These are phyloP conservation scores for Backusella parvicylindrica DNA, from an alignment of 192 early-diverging fungal genomes.

Conservation along the genomic window DNA sequence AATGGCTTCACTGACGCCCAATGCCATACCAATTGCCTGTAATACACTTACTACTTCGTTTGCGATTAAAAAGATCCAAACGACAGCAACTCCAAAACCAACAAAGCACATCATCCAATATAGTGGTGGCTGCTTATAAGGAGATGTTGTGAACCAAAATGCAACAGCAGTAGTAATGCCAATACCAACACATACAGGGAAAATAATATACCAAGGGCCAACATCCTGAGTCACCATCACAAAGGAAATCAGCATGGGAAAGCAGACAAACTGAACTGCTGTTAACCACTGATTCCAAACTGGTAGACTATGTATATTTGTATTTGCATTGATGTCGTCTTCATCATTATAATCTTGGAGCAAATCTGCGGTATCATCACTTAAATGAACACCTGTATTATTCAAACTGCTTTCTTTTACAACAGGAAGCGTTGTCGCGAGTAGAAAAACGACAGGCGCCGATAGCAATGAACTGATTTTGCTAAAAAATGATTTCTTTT, in stretches of 20 bases:
- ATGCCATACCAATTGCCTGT: constrained; percentile 72
- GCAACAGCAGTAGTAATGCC: constrained; percentile 26
- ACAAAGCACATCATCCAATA: constrained; percentile 54
- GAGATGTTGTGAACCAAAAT: constrained; percentile 33
- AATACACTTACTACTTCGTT: constrained; percentile 88
- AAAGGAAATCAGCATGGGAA: constrained; percentile 49
- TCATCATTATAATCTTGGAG: constrained; percentile 15
- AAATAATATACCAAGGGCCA: constrained; percentile 15
- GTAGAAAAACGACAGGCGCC: constrained; percentile 48
- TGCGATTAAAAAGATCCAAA: constrained; percentile 87
- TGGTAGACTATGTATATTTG: background rate
- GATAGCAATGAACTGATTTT: constrained; percentile 48
- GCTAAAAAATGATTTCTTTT: constrained; percentile 40
- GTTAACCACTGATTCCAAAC: constrained; percentile 55
- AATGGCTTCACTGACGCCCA: constrained; percentile 78
- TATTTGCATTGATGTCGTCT: constrained; percentile 16
- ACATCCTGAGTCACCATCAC: constrained; percentile 37
- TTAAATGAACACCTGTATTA: constrained; percentile 25
- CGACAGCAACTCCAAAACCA: constrained; percentile 75
- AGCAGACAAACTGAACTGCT: constrained; percentile 51
- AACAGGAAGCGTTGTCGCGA: constrained; percentile 62
- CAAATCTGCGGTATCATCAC: constrained; percentile 18
- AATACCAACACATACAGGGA: constrained; percentile 26
- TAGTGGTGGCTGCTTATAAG: constrained; percentile 37
- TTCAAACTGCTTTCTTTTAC: constrained; percentile 43